Percentiles rank a stretch among this genome's conserved stretches.
phyloP scores from a whole-genome alignment of 2,329 filamentous ascomycete species.

The Arthrobotrys musiformis region DNA sequence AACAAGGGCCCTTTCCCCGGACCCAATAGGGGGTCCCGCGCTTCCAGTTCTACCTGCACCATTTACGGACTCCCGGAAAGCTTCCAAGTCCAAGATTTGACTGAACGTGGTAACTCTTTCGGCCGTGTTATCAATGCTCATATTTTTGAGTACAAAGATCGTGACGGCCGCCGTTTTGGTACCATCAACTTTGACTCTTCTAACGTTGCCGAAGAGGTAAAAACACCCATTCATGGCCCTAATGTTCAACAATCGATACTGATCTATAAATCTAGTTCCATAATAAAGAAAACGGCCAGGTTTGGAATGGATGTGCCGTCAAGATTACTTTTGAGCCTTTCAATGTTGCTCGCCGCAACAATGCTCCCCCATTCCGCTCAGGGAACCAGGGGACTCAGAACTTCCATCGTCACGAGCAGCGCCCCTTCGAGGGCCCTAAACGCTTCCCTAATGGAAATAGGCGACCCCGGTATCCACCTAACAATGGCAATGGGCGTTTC shows the following conservation, averaged over 20 bases:
- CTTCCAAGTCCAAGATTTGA: constrained; percentile 35
- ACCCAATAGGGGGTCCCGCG: constrained; percentile 6
- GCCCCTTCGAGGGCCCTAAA: constrained; percentile 27
- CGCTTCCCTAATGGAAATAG: constrained; percentile 33
- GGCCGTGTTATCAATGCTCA: constrained; percentile 50
- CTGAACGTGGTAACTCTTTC: constrained; percentile 15
- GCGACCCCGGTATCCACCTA: constrained; percentile 20
- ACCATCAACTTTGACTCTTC: constrained; percentile 50
- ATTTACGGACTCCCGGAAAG: constrained; percentile 43
- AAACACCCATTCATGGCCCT: not conserved
- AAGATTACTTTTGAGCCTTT: constrained; percentile 49
- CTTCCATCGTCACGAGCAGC: constrained; percentile 34
- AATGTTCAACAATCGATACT: not conserved
- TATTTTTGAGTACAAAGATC: constrained; percentile 47
- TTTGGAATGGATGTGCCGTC: constrained; percentile 33
- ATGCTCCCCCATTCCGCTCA: constrained; percentile 34
- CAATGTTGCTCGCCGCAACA: constrained; percentile 46
- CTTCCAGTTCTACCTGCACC: constrained; percentile 37
- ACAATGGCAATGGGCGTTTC: constrained; percentile 34
- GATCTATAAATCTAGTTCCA: constrained; percentile 23
- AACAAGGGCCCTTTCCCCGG: constrained; percentile 16
- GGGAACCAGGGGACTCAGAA: constrained; percentile 14
- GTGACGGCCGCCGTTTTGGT: constrained; percentile 49
- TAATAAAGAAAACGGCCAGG: constrained; percentile 43
- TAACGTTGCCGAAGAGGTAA: constrained; percentile 37